A percentile compares a stretch with the other conserved stretches of the same genome.
These are phyloP conservation scores for Phytopythium aichiense DNA, from an alignment of 352 stramenopile genomes.

Conservation along the genomic window DNA sequence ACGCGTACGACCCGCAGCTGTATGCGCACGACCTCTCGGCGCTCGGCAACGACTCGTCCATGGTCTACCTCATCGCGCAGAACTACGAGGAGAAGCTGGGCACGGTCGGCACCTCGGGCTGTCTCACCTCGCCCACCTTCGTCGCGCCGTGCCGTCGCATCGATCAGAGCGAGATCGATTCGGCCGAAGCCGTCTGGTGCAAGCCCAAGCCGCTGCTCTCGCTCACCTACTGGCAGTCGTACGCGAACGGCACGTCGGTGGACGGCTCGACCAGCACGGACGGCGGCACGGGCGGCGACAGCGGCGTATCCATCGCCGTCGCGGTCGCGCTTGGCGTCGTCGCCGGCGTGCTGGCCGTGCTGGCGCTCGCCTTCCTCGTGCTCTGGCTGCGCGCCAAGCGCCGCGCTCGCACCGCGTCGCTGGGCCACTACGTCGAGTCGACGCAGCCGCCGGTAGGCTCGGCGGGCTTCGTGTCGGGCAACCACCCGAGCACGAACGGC, in stretches of 20 bases:
- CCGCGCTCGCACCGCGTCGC: not conserved
- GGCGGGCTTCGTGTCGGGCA: not conserved
- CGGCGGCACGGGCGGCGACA: not conserved
- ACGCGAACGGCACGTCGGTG: not conserved
- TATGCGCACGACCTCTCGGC: constrained; percentile 10
- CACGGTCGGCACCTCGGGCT: constrained; percentile 15
- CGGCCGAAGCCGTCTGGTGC: constrained; percentile 20
- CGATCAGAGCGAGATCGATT: constrained; percentile 2
- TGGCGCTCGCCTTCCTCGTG: not conserved
- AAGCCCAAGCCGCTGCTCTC: constrained; percentile 22
- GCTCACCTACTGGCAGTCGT: constrained; percentile 17
- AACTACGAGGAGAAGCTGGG: constrained; percentile 1
- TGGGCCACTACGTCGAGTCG: not conserved
- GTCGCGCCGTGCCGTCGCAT: constrained; percentile 27
- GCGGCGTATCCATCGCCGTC: not conserved
- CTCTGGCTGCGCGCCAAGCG: not conserved
- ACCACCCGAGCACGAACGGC: not conserved
- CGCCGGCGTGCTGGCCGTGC: not conserved
- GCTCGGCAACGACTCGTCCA: not conserved
- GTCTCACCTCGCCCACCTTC: constrained; percentile 20
- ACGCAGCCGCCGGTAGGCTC: not conserved
- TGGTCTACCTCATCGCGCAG: constrained; percentile 27
- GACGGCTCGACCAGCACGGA: no score
- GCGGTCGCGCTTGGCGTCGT: not conserved
- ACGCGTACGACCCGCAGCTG: constrained; percentile 25